Conservation (phyloP, 768 basidiomycete genomes). For the Pseudohyphozyma bogoriensis region DNA sequence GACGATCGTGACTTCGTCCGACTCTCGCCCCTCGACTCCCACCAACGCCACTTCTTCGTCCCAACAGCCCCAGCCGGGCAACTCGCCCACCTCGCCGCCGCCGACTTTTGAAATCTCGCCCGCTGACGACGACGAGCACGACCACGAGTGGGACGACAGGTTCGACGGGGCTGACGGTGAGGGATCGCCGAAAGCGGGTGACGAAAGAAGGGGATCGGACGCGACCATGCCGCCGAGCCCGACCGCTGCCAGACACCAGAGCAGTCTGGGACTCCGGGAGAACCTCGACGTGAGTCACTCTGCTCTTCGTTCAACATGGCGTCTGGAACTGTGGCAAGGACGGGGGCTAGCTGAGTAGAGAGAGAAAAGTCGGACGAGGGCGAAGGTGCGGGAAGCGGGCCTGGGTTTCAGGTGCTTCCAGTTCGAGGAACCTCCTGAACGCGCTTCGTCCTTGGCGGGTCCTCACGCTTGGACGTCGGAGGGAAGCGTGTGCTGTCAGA, state of each 20-base stretch:
- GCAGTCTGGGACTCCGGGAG: conserved; percentile 1
- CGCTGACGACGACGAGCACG: background rate
- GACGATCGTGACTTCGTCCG: background rate
- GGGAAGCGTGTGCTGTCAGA: too few species aligned
- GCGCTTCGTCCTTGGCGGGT: too few species aligned
- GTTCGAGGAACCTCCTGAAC: background rate
- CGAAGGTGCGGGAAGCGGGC: background rate
- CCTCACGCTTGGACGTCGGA: too few species aligned
- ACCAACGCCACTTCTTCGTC: background rate
- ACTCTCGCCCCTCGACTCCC: background rate
- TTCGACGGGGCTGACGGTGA: background rate
- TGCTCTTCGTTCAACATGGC: background rate
- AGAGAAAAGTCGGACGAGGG: background rate
- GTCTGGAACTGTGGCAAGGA: background rate
- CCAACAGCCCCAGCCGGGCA: background rate
- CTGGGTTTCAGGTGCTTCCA: background rate
- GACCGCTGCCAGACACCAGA: background rate
- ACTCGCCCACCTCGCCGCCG: background rate
- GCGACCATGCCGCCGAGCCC: background rate
- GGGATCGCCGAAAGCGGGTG: background rate
- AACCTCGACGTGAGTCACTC: conserved; percentile 20
- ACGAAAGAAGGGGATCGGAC: too few species aligned
- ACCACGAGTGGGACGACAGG: background rate
- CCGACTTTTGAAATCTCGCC: background rate
- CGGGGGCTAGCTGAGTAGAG: background rate